Conservation (phyloP, 1,284 basidiomycete genomes). For the Pseudomicrostroma phylloplanum region DNA sequence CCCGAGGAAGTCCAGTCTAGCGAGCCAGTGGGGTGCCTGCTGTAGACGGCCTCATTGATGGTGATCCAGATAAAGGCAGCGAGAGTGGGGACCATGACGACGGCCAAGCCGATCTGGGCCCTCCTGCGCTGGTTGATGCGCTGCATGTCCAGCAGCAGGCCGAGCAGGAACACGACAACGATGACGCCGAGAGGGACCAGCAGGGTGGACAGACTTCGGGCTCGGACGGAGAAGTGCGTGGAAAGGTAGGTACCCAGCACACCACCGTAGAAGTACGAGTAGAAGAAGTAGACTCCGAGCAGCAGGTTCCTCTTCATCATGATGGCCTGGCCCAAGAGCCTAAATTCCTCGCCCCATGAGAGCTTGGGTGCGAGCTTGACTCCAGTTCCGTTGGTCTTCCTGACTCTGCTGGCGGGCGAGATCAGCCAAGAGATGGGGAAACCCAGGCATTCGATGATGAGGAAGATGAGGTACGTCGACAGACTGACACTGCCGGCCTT, state of each 20-base stretch:
- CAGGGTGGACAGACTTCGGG: conserved; percentile 33
- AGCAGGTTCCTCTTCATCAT: conserved; percentile 5
- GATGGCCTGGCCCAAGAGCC: conserved; percentile 15
- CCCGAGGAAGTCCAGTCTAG: conserved; percentile 28
- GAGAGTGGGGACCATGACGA: conserved; percentile 31
- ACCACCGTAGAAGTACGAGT: conserved; percentile 18
- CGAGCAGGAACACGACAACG: conserved; percentile 26
- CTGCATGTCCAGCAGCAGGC: conserved; percentile 32
- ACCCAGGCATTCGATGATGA: conserved; percentile 38
- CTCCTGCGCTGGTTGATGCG: conserved; percentile 24
- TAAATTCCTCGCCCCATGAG: conserved; percentile 25
- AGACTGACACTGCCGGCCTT: conserved; percentile 26
- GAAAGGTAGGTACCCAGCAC: conserved; percentile 35
- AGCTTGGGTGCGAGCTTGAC: conserved; percentile 23
- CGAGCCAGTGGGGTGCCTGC: conserved; percentile 19
- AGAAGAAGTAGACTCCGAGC: conserved; percentile 14
- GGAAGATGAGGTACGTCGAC: conserved; percentile 40
- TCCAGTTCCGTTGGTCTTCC: conserved; percentile 31
- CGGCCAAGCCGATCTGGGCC: conserved; percentile 24
- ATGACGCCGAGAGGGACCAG: conserved; percentile 37
- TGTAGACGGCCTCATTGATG: conserved; percentile 22
- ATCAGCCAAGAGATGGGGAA: conserved; percentile 32
- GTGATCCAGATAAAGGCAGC: conserved; percentile 36
- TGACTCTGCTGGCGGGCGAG: conserved; percentile 34
- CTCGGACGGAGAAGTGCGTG: conserved; percentile 35